Conservation (phyloP, 768 basidiomycete genomes). For the Agrocybe chaxingu region DNA sequence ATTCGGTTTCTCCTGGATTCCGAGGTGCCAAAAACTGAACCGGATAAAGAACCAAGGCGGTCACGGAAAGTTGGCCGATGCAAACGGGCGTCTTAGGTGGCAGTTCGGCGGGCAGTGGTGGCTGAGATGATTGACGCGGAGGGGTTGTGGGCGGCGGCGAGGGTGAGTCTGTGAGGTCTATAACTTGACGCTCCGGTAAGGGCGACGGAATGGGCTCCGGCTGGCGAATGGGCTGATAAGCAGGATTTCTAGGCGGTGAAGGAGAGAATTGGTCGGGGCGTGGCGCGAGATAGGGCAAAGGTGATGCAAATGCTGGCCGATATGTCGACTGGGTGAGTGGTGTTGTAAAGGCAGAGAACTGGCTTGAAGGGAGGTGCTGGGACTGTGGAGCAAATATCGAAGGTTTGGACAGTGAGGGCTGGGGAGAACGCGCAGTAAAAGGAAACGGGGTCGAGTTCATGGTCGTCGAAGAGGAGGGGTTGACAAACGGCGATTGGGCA, state of each 20-base stretch:
- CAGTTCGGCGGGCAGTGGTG: conserved; percentile 50
- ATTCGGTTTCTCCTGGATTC: conserved; percentile 52
- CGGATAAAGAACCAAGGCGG: conserved; percentile 84
- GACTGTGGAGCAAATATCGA: conserved; percentile 9
- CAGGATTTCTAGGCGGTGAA: conserved; percentile 17
- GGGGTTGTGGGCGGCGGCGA: conserved; percentile 40
- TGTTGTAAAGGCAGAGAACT: conserved; percentile 10
- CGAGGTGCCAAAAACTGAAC: conserved; percentile 59
- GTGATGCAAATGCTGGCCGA: conserved; percentile 51
- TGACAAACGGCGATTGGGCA: conserved; percentile 15
- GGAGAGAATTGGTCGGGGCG: conserved; percentile 21
- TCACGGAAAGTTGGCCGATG: conserved; percentile 80
- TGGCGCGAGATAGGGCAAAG: conserved; percentile 32
- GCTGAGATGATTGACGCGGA: conserved; percentile 20
- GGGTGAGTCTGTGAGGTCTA: conserved; percentile 74
- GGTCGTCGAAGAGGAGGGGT: conserved; percentile 13
- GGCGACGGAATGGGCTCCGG: conserved; percentile 19
- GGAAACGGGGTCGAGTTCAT: conserved; percentile 8
- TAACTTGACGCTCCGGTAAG: conserved; percentile 48
- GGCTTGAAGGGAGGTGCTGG: neutral
- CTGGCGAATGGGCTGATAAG: conserved; percentile 20
- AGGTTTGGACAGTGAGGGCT: conserved; percentile 5
- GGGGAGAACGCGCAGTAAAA: conserved; percentile 10
- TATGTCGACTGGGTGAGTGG: conserved; percentile 28
- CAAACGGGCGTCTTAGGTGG: conserved; percentile 84